A percentile compares a stretch with the other conserved stretches of the same genome.
Conservation (phyloP, 2,329 filamentous ascomycete species). For the Fusarium palustre region DNA sequence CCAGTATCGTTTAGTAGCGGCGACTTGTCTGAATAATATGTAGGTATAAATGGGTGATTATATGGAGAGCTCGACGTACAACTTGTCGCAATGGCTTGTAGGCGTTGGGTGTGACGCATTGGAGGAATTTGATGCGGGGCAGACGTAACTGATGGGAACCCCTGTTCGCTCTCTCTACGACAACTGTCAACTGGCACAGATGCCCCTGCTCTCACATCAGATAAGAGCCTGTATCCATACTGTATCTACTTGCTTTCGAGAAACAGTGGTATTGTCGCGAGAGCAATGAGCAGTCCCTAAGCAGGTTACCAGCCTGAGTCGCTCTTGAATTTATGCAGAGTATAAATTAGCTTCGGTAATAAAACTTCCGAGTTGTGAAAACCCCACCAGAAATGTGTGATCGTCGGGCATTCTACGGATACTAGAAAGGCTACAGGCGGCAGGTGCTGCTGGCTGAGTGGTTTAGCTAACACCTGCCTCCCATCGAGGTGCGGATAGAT, state of each 20-base stretch:
- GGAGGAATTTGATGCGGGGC: conserved; percentile 7
- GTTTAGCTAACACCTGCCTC: neutral
- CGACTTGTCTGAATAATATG: conserved; percentile 6
- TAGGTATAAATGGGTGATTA: neutral
- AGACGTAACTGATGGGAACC: conserved; percentile 6
- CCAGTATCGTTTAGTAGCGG: conserved; percentile 11
- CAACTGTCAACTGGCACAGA: conserved; percentile 6
- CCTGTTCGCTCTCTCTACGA: conserved; percentile 6
- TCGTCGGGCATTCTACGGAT: neutral
- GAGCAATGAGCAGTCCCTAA: neutral
- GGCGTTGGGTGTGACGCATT: neutral
- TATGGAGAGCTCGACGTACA: neutral
- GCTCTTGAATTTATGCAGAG: neutral
- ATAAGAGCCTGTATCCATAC: neutral
- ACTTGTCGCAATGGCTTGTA: neutral
- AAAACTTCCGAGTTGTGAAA: conserved; percentile 21
- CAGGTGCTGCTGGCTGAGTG: neutral
- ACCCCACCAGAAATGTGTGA: conserved; percentile 17
- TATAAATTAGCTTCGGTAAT: neutral
- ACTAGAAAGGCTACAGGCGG: too few relatives aligned
- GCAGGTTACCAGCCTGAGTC: neutral
- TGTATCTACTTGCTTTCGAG: neutral
- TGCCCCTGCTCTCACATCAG: neutral
- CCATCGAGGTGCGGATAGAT: neutral
- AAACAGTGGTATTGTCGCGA: neutral